These are phyloP conservation scores for Cutaneotrichosporon mucoides DNA, from an alignment of 1,284 basidiomycete genomes.

Conservation along the genomic window DNA sequence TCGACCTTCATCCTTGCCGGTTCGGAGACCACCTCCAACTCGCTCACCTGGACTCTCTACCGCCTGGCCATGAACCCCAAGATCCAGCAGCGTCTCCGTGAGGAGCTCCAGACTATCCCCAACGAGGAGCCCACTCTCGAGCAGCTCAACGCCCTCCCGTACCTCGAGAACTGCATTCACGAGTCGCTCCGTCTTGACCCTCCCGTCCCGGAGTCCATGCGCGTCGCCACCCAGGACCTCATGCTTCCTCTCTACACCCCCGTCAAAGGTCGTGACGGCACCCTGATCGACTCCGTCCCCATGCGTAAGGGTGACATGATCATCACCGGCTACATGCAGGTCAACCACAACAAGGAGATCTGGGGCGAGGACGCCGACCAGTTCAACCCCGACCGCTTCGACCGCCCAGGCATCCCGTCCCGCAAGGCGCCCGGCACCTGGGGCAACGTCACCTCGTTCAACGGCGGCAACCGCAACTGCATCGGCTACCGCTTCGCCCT, in stretches of 20 bases:
- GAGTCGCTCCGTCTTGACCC: slow-evolving; percentile 64
- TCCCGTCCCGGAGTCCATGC: slow-evolving; percentile 54
- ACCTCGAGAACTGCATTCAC: slow-evolving; percentile 62
- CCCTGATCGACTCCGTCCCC: slow-evolving; percentile 37
- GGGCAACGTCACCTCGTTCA: slow-evolving; percentile 53
- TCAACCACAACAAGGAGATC: slow-evolving; percentile 60
- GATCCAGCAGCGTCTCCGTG: slow-evolving; percentile 58
- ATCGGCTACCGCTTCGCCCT: slow-evolving; percentile 65
- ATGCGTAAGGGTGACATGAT: slow-evolving; percentile 37
- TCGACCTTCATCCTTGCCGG: slow-evolving; percentile 63
- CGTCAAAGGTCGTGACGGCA: slow-evolving; percentile 46
- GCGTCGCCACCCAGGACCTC: slow-evolving; percentile 55
- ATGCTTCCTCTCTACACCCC: slow-evolving; percentile 58
- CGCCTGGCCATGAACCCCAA: slow-evolving; percentile 58
- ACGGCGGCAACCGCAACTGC: slow-evolving; percentile 59
- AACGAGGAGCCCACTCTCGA: slow-evolving; percentile 45
- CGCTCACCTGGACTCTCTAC: slow-evolving; percentile 69
- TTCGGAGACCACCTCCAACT: slow-evolving; percentile 70
- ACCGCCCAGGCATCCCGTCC: slow-evolving; percentile 8
- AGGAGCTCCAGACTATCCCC: slow-evolving; percentile 51
- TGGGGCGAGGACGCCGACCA: slow-evolving; percentile 66
- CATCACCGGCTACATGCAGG: slow-evolving; percentile 55
- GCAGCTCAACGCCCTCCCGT: slow-evolving; percentile 53
- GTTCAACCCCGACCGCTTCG: slow-evolving; percentile 54
- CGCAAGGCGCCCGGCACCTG: slow-evolving; percentile 18